These are phyloP conservation scores for Neocatenulostroma microsporum DNA, from an alignment of 2,329 filamentous ascomycete genomes.

Conservation along the genomic window DNA sequence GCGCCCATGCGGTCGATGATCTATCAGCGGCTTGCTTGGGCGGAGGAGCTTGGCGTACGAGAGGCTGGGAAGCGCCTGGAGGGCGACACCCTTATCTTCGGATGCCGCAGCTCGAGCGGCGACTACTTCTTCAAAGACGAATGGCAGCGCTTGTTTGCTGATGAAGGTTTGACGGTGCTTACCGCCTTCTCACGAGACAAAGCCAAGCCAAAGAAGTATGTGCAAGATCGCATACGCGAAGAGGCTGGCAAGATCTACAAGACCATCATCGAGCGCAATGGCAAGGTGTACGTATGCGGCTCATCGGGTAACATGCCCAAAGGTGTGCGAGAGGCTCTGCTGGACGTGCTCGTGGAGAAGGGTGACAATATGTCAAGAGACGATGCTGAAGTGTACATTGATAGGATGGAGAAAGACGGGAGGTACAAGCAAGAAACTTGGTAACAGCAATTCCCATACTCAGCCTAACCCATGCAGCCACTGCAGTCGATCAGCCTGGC, in stretches of 20 bases:
- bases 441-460: slow-evolving; percentile 37
- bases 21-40: slow-evolving; percentile 55
- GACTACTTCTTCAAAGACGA: slow-evolving; percentile 81
- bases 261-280: slow-evolving; percentile 44
- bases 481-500: too few relatives aligned
- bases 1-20: slow-evolving; percentile 76
- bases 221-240: slow-evolving; percentile 55
- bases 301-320: slow-evolving; percentile 65
- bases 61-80: slow-evolving; percentile 11
- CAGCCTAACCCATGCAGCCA: too few relatives aligned
- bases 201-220: slow-evolving; percentile 54
- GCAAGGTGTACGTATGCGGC: slow-evolving; percentile 52
- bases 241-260: slow-evolving; percentile 44
- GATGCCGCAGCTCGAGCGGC: slow-evolving; percentile 62
- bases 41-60: slow-evolving; percentile 14
- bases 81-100: slow-evolving; percentile 64
- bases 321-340: slow-evolving; percentile 57
- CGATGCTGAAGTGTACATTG: slow-evolving; percentile 50
- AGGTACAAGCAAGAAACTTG: slow-evolving; percentile 64
- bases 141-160: slow-evolving; percentile 49
- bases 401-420: slow-evolving; percentile 52
- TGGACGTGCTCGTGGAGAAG: slow-evolving; percentile 49
- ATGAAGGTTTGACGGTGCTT: slow-evolving; percentile 46
- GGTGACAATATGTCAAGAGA: slow-evolving; percentile 34
- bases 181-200: slow-evolving; percentile 67